Conservation (phyloP, 495 filamentous ascomycete species). For the Podospora conica region DNA sequence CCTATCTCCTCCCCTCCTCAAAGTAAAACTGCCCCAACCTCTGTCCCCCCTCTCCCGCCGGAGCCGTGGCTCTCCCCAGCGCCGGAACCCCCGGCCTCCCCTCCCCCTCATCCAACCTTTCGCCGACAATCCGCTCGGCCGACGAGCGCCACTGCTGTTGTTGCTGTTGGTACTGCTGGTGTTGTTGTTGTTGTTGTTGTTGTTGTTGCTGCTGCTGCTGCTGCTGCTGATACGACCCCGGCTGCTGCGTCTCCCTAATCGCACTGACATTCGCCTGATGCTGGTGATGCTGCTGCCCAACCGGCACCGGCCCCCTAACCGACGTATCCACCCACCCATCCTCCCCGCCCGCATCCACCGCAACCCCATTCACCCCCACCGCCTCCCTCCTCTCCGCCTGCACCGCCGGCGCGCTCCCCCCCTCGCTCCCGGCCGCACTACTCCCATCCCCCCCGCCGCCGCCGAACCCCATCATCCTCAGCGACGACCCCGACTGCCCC, state of each 20-base stretch:
- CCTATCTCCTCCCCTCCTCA: slow-evolving; percentile 38
- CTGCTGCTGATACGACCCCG: slow-evolving; percentile 13
- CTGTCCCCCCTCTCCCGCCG: slow-evolving; percentile 23
- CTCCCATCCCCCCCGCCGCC: slow-evolving; percentile 10
- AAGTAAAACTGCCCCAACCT: slow-evolving; percentile 50
- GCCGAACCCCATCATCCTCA: neutral
- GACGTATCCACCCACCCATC: slow-evolving; percentile 43
- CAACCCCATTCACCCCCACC: slow-evolving; percentile 41
- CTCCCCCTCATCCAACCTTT: slow-evolving; percentile 42
- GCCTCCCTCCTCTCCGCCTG: slow-evolving; percentile 39
- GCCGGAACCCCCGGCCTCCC: slow-evolving; percentile 26
- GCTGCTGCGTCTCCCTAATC: slow-evolving; percentile 31
- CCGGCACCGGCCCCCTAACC: slow-evolving; percentile 34
- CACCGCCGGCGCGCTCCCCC: slow-evolving; percentile 35
- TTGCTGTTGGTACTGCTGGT: slow-evolving; percentile 5
- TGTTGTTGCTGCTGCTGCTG: slow-evolving; percentile 11
- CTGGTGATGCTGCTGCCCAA: slow-evolving; percentile 18
- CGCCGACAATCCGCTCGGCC: slow-evolving; percentile 50
- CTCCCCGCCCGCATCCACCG: slow-evolving; percentile 29
- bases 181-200: slow-evolving; percentile 9
- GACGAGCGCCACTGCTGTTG: slow-evolving; percentile 12
- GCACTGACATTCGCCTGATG: slow-evolving; percentile 27
- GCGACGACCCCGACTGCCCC: slow-evolving; percentile 29
- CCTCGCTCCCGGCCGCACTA: slow-evolving; percentile 12
- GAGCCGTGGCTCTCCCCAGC: slow-evolving; percentile 33